Base-by-base conservation (phyloP, 768 basidiomycete genomes). In the Tylopilus felleus region DNA sequence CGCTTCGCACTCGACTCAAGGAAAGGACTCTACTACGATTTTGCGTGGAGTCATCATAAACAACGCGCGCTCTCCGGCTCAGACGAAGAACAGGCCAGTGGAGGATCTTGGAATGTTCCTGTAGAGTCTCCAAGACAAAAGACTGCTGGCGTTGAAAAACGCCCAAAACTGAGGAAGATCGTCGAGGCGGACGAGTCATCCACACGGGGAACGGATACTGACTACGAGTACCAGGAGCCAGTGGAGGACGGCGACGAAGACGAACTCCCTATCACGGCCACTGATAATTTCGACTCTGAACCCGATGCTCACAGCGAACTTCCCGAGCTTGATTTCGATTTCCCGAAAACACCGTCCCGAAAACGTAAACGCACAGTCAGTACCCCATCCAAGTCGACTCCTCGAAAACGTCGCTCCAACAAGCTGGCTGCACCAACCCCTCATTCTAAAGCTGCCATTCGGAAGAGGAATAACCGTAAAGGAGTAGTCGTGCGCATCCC, bases 361-460 rank as follows among this genome's bases (percentile, higher is more conserved):
- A 81, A 81, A 62, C 80, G 83, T 25, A 81, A 78, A 66, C 74
- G 74, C 17, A 61, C 56, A 21, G 16, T 44, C 43, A 45, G 56
- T 42, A 67, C 70, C 19, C 63, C 62, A 19, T 65, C 66, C 38
- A 71, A 72, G 52, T 60, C 62, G 19, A 70, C 73, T 27, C 70
- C 72, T 38, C 71, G 66, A 52, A 75, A 73, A 66, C 60, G 62
- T 57, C 66, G 62, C 67, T 59, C 63, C 58, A 48, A 67, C 39
- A 77, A 76, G 17, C 57, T 81, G 21, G 85, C 77, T 4, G 80
- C 82, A 25, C 85, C 86, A 9, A 90, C 88, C 0, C 88, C 88
- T 6, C 86, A 86, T 64, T 89, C 88, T 31, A 89, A 89, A 65
- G 84, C 81, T 14, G 82, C 82, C 9, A 72, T 88, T 10, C 74